These are phyloP conservation scores for Rhinocladiella similis DNA, from an alignment of 2,329 filamentous ascomycete genomes.

Conservation along the genomic window DNA sequence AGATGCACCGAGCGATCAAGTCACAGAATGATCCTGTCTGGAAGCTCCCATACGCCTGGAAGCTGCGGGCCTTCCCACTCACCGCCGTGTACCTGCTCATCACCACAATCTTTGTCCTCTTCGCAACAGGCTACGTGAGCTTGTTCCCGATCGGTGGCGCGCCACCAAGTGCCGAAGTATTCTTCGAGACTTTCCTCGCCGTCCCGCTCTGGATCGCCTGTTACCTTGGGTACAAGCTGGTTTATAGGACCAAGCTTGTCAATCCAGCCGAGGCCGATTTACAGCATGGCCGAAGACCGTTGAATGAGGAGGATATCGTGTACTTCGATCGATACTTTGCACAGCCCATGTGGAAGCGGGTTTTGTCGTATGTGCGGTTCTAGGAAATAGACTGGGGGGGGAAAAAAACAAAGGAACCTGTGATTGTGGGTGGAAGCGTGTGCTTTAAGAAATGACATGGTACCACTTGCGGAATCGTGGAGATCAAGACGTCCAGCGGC, in stretches of 20 bases:
- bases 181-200: slow-evolving; percentile 9
- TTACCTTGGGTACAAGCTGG: slow-evolving; percentile 6
- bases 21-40: slow-evolving; percentile 1
- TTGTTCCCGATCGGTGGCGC: slow-evolving; percentile 4
- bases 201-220: slow-evolving; percentile 2
- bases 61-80: not conserved
- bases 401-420: too few species aligned
- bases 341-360: slow-evolving; percentile 9
- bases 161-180: not conserved
- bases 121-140: not conserved
- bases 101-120: slow-evolving; percentile 4
- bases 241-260: slow-evolving; percentile 1
- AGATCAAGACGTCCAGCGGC: too few species aligned
- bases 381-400: not conserved
- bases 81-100: not conserved
- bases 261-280: slow-evolving; percentile 7
- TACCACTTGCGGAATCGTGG: too few species aligned
- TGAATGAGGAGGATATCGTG: slow-evolving; percentile 4
- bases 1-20: slow-evolving; percentile 61
- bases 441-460: too few species aligned
- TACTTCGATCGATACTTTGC: slow-evolving; percentile 6
- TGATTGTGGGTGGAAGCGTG: too few species aligned
- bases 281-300: slow-evolving; percentile 1
- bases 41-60: slow-evolving; percentile 2
- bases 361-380: slow-evolving; percentile 8